Evolutionary conservation across 2,329 filamentous ascomycete species (phyloP), one percentile per base, ranked within the genome.

Genomic region (Fusarium concolor): DNA sequence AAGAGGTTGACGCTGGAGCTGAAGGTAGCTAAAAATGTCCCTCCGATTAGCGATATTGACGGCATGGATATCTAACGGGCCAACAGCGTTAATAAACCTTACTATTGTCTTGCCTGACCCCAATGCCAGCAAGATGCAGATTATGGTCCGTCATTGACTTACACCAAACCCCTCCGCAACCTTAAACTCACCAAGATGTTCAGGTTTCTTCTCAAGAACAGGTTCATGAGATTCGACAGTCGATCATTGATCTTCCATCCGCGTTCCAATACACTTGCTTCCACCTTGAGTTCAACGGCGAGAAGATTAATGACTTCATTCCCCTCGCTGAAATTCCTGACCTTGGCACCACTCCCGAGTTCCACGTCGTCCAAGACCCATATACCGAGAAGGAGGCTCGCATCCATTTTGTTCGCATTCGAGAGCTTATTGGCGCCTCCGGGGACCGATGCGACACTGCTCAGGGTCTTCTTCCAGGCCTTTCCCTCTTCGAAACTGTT

Each of bases 181-280:
- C 20, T 47, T 37, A 43, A 55, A 41, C 71, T 75, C 42, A 75
- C 52, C 33, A 62, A 35, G 20, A 26, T 43, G 56, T 63, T 31
- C 74, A 96, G 92, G 92, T 97, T 57, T 95, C 93, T 41, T 90
- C 90, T 70, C 92, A 97, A 84, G 96, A 99, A 82, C 95, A 97
- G 79, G 91, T 98, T 65, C 96, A 98, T 81, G 96, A 99, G 84
- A 90, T 99, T 74, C 92, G 96, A 71, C 96, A 98, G 81, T 95
- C 94, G 66, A 92, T 99, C 78, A 94, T 97, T 81, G 96, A 99
- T 81, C 87, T 94, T 49, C 96, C 96, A 7, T 87, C 91, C 62
- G 96, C 95, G 51, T 96, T 97, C 82, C 94, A 97, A 80, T 97
- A 97, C 84, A 97, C 96, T 53, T 99, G 96, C 85, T 99, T 99